Evolutionary conservation across 1,284 basidiomycete genomes (phyloP).

Genomic region (Xerocomus minutiporus): DNA sequence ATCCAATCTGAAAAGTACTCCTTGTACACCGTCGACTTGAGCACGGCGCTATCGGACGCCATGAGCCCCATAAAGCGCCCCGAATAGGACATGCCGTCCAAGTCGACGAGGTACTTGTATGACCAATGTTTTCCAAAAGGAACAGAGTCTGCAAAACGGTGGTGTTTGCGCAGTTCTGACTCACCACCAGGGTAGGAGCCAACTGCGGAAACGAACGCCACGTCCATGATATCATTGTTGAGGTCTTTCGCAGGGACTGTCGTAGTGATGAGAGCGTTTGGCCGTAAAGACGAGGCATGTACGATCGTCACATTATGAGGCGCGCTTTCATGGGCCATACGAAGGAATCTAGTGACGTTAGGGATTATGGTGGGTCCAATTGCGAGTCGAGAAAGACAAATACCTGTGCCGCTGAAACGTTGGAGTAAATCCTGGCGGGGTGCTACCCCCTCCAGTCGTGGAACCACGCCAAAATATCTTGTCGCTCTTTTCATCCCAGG

Average conservation of each 20-base stretch:
- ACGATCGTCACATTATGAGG: constrained; percentile 63
- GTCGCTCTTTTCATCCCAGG: constrained; percentile 74
- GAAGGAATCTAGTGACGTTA: constrained; percentile 56
- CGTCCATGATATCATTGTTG: constrained; percentile 83
- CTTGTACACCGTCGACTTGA: constrained; percentile 86
- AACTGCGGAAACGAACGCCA: constrained; percentile 79
- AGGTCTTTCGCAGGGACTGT: constrained; percentile 58
- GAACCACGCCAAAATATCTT: constrained; percentile 85
- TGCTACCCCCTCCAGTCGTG: constrained; percentile 86
- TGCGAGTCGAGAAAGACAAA: constrained; percentile 13
- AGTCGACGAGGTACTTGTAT: constrained; percentile 87
- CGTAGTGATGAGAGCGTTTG: constrained; percentile 56
- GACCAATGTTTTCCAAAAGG: constrained; percentile 85
- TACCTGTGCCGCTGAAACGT: constrained; percentile 87
- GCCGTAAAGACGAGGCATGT: constrained; percentile 66
- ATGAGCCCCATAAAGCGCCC: constrained; percentile 84
- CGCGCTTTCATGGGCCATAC: constrained; percentile 66
- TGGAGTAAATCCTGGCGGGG: constrained; percentile 76
- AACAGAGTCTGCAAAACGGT: constrained; percentile 75
- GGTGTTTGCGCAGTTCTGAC: constrained; percentile 58
- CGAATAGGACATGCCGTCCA: constrained; percentile 93
- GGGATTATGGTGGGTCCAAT: background rate
- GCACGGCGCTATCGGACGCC: constrained; percentile 81
- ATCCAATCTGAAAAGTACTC: constrained; percentile 88
- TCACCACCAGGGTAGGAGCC: constrained; percentile 79